phyloP scores from a whole-genome alignment of 768 basidiomycete genomes.

The Galerina sulciceps region DNA sequence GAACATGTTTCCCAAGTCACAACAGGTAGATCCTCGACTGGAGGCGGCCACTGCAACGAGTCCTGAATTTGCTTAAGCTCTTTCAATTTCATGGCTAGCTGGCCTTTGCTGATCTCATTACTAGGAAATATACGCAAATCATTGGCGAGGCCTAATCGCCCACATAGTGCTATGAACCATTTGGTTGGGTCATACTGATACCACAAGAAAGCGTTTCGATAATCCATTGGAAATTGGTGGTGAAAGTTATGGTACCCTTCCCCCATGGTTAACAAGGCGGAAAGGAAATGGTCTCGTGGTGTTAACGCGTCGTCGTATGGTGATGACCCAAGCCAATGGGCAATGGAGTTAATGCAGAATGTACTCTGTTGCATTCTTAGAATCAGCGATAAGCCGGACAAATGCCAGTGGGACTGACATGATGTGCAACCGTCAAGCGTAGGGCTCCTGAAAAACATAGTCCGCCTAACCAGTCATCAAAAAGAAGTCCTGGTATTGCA shows the following conservation, averaged over 20 bases:
- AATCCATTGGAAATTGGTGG: conserved; percentile 90
- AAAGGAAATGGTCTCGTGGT: conserved; percentile 79
- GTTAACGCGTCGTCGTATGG: conserved; percentile 83
- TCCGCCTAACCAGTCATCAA: conserved; percentile 80
- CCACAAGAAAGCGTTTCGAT: conserved; percentile 78
- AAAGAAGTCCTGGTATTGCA: conserved; percentile 68
- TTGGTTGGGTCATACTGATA: conserved; percentile 94
- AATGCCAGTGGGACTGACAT: conserved; percentile 51
- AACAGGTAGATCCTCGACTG: conserved; percentile 66
- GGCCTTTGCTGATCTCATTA: conserved; percentile 86
- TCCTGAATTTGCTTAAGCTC: conserved; percentile 68
- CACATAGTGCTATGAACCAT: conserved; percentile 85
- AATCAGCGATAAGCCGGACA: neutral
- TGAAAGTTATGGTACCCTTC: conserved; percentile 93
- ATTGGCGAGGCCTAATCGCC: conserved; percentile 69
- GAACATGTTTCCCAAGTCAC: conserved; percentile 83
- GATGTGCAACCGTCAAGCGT: conserved; percentile 78
- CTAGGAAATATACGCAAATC: conserved; percentile 85
- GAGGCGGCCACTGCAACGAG: conserved; percentile 61
- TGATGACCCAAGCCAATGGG: conserved; percentile 81
- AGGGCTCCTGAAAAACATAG: conserved; percentile 76
- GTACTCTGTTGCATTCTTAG: conserved; percentile 56
- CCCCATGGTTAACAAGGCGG: conserved; percentile 83
- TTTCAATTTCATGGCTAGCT: conserved; percentile 84
- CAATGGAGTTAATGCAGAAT: conserved; percentile 89